Base-by-base conservation (phyloP, 2,329 filamentous ascomycete species). In the Stachybotrys chlorohalonatus region DNA sequence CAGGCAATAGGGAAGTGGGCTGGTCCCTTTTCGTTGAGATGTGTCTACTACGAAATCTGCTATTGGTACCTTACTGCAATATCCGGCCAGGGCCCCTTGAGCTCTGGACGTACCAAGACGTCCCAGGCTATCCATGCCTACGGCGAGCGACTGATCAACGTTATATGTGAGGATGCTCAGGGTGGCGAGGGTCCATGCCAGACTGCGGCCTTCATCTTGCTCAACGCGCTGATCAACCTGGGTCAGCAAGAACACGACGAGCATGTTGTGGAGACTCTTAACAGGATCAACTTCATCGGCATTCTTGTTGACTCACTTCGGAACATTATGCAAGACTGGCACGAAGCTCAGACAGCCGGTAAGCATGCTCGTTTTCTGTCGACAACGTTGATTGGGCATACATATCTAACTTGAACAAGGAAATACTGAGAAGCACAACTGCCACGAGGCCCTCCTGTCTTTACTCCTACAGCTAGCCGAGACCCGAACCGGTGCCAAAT, bases 121-220 rank as follows among this genome's bases (percentile, higher is more conserved):
- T 80, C 95, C 61, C 90, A 89, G 68, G 83, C 86, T 5, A 85
- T 90, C 47, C 75, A 77, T 52, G 68, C 77, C 11, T 81, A 81
- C 49, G 92, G 94, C 46, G 88, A 90, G 63, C 81, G 88, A 54
- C 77, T 97, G 46, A 81, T 97, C 57, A 90, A 93, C 62, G 84
- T 90, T 31, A 79, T 96, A 48, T 96, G 92, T 66, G 94, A 99
- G 64, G 94, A 99, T 73, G 92, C 91, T 17, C 93, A 92, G 68
- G 85, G 87, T 56, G 90, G 91, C 46, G 87, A 93, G 64, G 81
- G 88, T 45, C 82, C 80, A 11, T 95, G 90, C 68, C 89, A 95
- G 65, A 85, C 95, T 4, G 87, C 93, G 1, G 91, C 94, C 11
- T 76, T 97, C 48, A 81, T 96, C 45, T 78, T 97, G n/a, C 77